These are phyloP conservation scores for Sanghuangporus baumii DNA, from an alignment of 1,284 basidiomycete species.

Conservation along the genomic window DNA sequence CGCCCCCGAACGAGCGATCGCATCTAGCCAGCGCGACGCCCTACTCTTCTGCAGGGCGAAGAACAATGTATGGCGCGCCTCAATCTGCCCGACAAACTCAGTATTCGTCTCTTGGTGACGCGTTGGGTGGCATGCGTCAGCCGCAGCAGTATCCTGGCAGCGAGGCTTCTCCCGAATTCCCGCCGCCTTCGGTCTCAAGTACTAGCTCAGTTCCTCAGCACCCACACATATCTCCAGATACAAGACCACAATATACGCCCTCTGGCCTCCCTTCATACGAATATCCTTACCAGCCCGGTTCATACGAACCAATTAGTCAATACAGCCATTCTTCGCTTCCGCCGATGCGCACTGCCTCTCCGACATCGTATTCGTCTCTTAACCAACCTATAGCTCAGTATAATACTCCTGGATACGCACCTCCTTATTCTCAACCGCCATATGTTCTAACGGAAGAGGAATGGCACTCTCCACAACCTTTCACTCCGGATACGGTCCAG, in stretches of 20 bases:
- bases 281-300: slow-evolving; percentile 34
- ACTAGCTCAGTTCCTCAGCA: slow-evolving; percentile 17
- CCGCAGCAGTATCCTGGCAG: slow-evolving; percentile 7
- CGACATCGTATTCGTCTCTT: slow-evolving; percentile 36
- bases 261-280: slow-evolving; percentile 45
- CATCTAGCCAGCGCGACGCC: not conserved
- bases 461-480: slow-evolving; percentile 27
- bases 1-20: slow-evolving; percentile 5
- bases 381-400: slow-evolving; percentile 26
- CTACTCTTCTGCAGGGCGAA: slow-evolving; percentile 1
- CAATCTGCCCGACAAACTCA: slow-evolving; percentile 12
- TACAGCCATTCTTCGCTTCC: slow-evolving; percentile 30
- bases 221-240: slow-evolving; percentile 45
- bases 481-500: slow-evolving; percentile 23
- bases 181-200: slow-evolving; percentile 21
- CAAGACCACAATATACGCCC: slow-evolving; percentile 29
- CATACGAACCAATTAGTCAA: slow-evolving; percentile 34
- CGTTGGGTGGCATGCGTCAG: slow-evolving; percentile 17
- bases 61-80: slow-evolving; percentile 7
- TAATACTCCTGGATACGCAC: slow-evolving; percentile 24
- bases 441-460: slow-evolving; percentile 28
- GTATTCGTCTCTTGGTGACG: slow-evolving; percentile 18
- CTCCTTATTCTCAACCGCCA: slow-evolving; percentile 29
- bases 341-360: slow-evolving; percentile 32
- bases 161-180: slow-evolving; percentile 16